Base-by-base conservation (phyloP, 441 rosid genomes). In the Omphalea diandra region DNA sequence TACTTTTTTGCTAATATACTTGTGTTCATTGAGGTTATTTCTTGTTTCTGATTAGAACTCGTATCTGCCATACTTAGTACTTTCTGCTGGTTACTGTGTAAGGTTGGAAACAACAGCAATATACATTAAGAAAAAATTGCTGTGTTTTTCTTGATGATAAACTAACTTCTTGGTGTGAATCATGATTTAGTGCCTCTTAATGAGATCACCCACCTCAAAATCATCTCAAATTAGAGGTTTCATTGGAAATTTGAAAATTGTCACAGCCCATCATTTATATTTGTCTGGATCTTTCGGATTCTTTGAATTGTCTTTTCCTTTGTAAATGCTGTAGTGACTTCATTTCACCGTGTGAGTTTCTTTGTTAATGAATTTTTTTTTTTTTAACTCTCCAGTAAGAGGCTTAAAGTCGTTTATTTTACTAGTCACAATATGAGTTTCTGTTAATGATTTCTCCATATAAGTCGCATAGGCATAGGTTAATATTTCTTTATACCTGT, bases 41-140 rank as follows among this genome's bases (percentile, higher is more conserved):
- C 31, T 17, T 55, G 36, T 40, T 43, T 38, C n/a, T 35, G 17
- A 31, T n/a, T 22, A 1, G 50, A 27, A 27, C 4, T 43, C 22
- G 47, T 50, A 24, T 49, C 31, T 68, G 44, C 38, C 29, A 50
- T 63, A 62, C n/a, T n/a, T n/a, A n/a, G n/a, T 38, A 63, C 29
- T 67, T 53, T 44, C 5, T 58, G 20, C 11, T 40, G 50, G 9
- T 55, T 50, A 11, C 29, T 22, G 44, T 38, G 0, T 15, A 35
- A 9, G 0, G 29, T 9, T 31, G 65, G 31, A 61, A 49, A 20
- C 33, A 61, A 22, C n/a, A 22, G 32, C 32, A 22, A 14, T 4
- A 33, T n/a, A 17, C 2, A 18, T 32, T 11, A 57, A 31, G 40
- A 57, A 31, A 17, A 57, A 9, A 40, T 40, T 22, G 8, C 18